A percentile compares a stretch with the other conserved stretches of the same genome.
Evolutionary conservation across 1,139 yeast genomes (phyloP).

Genomic region (Meyerozyma elateridarum): DNA sequence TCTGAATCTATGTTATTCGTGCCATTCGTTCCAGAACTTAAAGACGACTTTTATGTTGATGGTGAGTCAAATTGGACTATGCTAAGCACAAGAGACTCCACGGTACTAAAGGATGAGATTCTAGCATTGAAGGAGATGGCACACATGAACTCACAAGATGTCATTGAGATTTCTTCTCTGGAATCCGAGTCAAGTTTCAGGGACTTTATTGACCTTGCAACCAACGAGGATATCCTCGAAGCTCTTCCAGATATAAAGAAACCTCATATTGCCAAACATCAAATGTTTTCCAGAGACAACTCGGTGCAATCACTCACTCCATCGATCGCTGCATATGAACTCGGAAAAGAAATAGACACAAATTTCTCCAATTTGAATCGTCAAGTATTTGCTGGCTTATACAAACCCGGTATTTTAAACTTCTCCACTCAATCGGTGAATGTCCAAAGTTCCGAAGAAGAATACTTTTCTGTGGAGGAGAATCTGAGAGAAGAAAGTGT

Average conservation of each 20-base stretch:
- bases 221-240: background rate
- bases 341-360: slow-evolving; percentile 8
- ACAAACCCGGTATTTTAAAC: background rate
- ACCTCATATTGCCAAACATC: too few species aligned
- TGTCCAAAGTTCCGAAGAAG: slow-evolving; percentile 26
- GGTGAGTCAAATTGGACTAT: slow-evolving; percentile 5
- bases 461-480: slow-evolving; percentile 31
- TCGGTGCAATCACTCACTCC: slow-evolving; percentile 1
- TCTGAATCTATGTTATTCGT: too few species aligned
- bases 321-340: slow-evolving; percentile 5
- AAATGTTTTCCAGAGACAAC: background rate
- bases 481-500: slow-evolving; percentile 10
- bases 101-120: slow-evolving; percentile 17
- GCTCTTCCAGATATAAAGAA: too few species aligned
- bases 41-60: slow-evolving; percentile 2
- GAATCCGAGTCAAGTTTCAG: slow-evolving; percentile 1
- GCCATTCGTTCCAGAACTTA: too few species aligned
- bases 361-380: slow-evolving; percentile 10
- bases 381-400: slow-evolving; percentile 7
- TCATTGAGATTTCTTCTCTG: slow-evolving; percentile 7
- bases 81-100: background rate
- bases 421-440: slow-evolving; percentile 1
- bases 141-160: slow-evolving; percentile 14
- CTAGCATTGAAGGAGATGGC: slow-evolving; percentile 18
- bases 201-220: background rate